Evolutionary conservation across 2,329 filamentous ascomycete genomes (phyloP), one percentile per base, ranked within the genome.

Genomic region (Neofusicoccum kwambonambiense): DNA sequence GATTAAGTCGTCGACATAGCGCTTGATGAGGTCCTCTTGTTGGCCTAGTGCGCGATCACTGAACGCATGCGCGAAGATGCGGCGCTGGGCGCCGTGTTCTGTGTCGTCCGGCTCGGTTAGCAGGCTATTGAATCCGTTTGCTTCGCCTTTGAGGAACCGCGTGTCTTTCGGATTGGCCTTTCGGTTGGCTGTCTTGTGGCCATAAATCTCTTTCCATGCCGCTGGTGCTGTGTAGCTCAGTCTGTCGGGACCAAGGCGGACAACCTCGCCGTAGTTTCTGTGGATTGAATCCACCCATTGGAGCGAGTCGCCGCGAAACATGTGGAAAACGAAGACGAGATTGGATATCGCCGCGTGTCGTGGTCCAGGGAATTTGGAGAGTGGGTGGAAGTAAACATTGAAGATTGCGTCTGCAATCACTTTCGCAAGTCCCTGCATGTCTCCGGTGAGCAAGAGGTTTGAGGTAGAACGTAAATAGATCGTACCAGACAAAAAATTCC

Each of bases 141-240:
- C 15, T 12, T 52, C 45, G 1, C 22, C 22, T 5, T 31, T 7
- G 50, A 49, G 47, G 31, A 50, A 58, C 2, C 17, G 17, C 3
- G 31, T 31, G 41, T 66, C 60, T 62, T 56, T 60, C 3, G 56
- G 56, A 9, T n/a, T 45, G 27, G 41, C n/a, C 7, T 39, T 37
- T 27, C 17, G 41, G 27, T 42, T 45, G 8, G 64, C 67, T 17
- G 31, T 41, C 12, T 62, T 35, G 51, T 69, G 61, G 13, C 64
- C 65, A 52, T 63, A 65, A 39, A 65, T 65, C 15, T 67, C 65
- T 34, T 62, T 62, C 62, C 65, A 67, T 31, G 65, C 63, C 17
- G 74, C 76, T 1, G 80, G 77, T 3, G 76, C 75, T 54, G 73
- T 80, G 70, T 80, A 80, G 2, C 78, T 80, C 0, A 81, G 62